Conservation (phyloP, 2,329 filamentous ascomycete genomes). For the Ascochyta pisi region DNA sequence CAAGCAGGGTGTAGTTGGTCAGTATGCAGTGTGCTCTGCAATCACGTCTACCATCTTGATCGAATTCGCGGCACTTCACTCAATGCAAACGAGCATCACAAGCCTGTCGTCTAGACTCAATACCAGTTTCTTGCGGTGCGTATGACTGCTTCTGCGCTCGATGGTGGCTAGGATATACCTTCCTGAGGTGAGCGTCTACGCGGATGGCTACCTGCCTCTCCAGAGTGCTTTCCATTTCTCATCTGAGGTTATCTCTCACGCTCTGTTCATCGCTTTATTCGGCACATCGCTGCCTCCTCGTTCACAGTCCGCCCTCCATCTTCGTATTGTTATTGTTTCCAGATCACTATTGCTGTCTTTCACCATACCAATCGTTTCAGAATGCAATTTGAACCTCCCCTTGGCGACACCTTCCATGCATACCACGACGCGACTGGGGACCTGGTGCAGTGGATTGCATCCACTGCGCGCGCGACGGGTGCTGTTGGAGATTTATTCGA, state of each 20-base stretch:
- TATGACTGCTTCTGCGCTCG: too few species aligned
- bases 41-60: too few species aligned
- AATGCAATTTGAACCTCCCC: constrained; percentile 15
- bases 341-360: not conserved
- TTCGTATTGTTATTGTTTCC: not conserved
- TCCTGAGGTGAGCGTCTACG: not conserved
- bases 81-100: too few species aligned
- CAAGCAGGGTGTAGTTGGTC: too few species aligned
- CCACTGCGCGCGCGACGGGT: constrained; percentile 18
- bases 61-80: too few species aligned
- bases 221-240: not conserved
- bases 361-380: not conserved
- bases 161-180: too few species aligned
- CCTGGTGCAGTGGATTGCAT: constrained; percentile 23
- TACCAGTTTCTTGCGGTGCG: too few species aligned
- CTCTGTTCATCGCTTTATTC: not conserved
- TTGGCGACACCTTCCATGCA: constrained; percentile 14
- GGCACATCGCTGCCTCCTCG: not conserved
- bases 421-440: constrained; percentile 17
- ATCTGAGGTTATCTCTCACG: not conserved
- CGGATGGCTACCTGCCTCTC: not conserved
- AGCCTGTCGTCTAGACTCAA: too few species aligned
- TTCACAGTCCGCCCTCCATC: too few species aligned
- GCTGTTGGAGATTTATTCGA: constrained; percentile 14
- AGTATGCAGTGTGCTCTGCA: too few species aligned